Conservation (phyloP, 116 monocot genomes). For the Dioscorea cayenensis region DNA sequence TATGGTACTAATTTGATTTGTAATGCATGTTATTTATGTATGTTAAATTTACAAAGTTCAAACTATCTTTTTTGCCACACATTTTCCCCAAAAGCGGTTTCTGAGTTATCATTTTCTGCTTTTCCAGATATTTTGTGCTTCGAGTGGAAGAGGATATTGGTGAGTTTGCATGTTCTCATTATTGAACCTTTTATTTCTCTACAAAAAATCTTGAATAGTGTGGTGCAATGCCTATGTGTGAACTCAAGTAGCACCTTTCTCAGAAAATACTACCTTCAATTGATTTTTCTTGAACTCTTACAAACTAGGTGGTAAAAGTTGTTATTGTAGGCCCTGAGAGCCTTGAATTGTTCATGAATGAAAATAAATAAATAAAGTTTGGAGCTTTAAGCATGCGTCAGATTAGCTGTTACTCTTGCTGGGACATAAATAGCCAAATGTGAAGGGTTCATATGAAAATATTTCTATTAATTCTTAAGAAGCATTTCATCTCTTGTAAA, state of each 20-base stretch:
- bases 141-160: slow-evolving; percentile 93
- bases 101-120: slow-evolving; percentile 9
- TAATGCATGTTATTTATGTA: too few species aligned
- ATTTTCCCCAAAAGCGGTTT: neutral
- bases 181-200: too few species aligned
- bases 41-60: too few species aligned
- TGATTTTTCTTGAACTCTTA: neutral
- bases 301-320: neutral
- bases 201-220: too few species aligned
- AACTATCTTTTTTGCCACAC: too few species aligned
- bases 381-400: neutral
- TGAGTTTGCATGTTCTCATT: slow-evolving; percentile 24
- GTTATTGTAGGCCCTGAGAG: neutral
- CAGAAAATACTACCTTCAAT: neutral
- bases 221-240: too few species aligned
- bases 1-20: too few species aligned
- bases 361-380: neutral
- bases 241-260: neutral
- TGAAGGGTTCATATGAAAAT: too few species aligned
- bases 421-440: too few species aligned
- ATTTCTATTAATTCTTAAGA: neutral
- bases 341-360: neutral
- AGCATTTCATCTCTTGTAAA: neutral
- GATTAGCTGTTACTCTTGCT: neutral
- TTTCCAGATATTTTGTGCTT: slow-evolving; percentile 96